A percentile compares a stretch with the other conserved stretches of the same genome.
Conservation (phyloP, 345 rosid species). For the Aquilaria sinensis region DNA sequence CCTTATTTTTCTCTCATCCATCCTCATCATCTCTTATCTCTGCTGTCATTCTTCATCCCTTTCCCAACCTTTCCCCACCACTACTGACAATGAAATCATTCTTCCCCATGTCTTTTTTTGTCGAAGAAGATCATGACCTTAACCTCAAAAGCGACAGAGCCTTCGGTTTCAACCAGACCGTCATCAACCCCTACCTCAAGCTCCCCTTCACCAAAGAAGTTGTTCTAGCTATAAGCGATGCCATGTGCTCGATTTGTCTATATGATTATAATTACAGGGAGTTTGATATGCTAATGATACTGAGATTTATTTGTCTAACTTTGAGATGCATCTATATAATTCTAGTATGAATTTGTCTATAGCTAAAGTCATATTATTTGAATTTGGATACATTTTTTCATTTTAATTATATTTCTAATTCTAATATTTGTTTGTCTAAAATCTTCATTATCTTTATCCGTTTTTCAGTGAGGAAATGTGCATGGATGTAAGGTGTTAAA, state of each 20-base stretch:
- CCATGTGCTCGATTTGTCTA: constrained; percentile 79
- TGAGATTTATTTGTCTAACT: too few species aligned
- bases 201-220: constrained; percentile 47
- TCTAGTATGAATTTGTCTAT: too few species aligned
- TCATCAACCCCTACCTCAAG: constrained; percentile 87
- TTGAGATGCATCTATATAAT: too few species aligned
- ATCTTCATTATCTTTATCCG: too few species aligned
- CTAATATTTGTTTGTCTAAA: too few species aligned
- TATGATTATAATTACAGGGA: constrained; percentile 67
- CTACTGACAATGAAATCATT: constrained; percentile 39
- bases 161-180: constrained; percentile 67
- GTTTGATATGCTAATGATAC: constrained; percentile 78
- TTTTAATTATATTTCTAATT: too few species aligned
- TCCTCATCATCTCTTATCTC: constrained; percentile 79
- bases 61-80: constrained; percentile 5
- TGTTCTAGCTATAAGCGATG: constrained; percentile 14
- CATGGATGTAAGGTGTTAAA: too few species aligned
- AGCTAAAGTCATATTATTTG: too few species aligned
- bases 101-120: constrained; percentile 80
- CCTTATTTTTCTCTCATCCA: constrained; percentile 79
- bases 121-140: constrained; percentile 45
- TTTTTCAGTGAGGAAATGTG: too few species aligned
- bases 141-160: constrained; percentile 30
- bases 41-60: constrained; percentile 58
- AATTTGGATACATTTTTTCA: too few species aligned